phyloP scores from a whole-genome alignment of 176 grass and related monocot genomes.

The Oryza brachyantha region DNA sequence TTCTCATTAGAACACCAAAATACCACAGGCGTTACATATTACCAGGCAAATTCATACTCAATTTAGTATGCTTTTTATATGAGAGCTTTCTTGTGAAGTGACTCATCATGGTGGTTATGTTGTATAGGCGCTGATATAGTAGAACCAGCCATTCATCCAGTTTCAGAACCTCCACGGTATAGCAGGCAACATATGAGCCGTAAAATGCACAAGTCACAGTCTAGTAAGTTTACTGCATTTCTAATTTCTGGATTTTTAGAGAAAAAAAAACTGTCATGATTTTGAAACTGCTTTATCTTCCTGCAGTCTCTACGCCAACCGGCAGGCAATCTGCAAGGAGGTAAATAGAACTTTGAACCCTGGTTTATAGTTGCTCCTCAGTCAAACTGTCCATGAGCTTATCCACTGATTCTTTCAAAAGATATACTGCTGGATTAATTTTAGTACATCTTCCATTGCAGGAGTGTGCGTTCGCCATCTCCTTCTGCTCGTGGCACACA shows the following conservation, averaged over 20 bases:
- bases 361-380: not conserved
- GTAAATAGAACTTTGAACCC: conserved; percentile 41
- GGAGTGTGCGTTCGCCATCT: conserved; percentile 44
- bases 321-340: conserved; percentile 51
- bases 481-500: conserved; percentile 32
- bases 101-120: not conserved
- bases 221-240: conserved; percentile 41
- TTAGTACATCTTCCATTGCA: conserved; percentile 20
- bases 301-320: conserved; percentile 45
- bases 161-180: conserved; percentile 43
- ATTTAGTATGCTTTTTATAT: not conserved
- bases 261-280: not conserved
- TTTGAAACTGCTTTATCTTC: conserved; percentile 17
- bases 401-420: not conserved
- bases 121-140: conserved; percentile 47
- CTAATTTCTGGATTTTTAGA: not conserved
- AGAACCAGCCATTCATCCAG: conserved; percentile 56
- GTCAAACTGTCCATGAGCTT: conserved; percentile 16
- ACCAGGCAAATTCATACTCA: conserved; percentile 47
- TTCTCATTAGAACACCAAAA: conserved; percentile 66
- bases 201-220: conserved; percentile 51
- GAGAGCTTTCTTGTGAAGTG: not conserved
- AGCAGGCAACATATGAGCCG: conserved; percentile 35
- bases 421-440: not conserved
- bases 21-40: conserved; percentile 87